These are phyloP conservation scores for Fusarium sp. DNA, from an alignment of 2,329 filamentous ascomycete species.

Conservation along the genomic window DNA sequence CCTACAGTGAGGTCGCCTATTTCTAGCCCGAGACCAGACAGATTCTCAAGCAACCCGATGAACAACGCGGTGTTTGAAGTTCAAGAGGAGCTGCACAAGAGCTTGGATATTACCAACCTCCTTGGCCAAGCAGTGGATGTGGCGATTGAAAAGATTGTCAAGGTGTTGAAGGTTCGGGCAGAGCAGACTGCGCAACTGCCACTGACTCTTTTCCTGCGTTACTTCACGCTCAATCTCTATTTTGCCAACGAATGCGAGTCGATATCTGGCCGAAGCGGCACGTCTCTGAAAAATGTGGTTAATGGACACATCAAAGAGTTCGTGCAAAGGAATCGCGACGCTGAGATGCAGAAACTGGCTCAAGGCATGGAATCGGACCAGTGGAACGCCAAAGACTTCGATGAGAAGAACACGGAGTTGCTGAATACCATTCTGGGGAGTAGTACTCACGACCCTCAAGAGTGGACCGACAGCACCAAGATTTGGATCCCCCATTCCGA, in stretches of 20 bases:
- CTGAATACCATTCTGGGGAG: conserved; percentile 74
- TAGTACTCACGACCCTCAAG: conserved; percentile 75
- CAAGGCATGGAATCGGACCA: conserved; percentile 83
- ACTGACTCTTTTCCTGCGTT: conserved; percentile 78
- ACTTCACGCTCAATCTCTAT: conserved; percentile 83
- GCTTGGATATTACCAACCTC: conserved; percentile 80
- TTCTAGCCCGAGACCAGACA: conserved; percentile 61
- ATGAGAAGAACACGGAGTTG: conserved; percentile 68
- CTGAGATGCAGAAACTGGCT: conserved; percentile 79
- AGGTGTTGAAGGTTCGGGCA: conserved; percentile 79
- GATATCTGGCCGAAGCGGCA: conserved; percentile 82
- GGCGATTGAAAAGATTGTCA: conserved; percentile 80
- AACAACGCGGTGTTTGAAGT: conserved; percentile 57
- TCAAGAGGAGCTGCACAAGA: conserved; percentile 81
- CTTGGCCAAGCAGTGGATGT: conserved; percentile 84
- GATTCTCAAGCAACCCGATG: conserved; percentile 40
- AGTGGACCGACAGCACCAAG: conserved; percentile 72
- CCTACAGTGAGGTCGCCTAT: conserved; percentile 64
- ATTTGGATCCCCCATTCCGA: conserved; percentile 66
- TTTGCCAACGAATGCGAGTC: conserved; percentile 90
- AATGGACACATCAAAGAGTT: conserved; percentile 87
- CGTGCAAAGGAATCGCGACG: conserved; percentile 76
- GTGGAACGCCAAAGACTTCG: conserved; percentile 83
- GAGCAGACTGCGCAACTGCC: conserved; percentile 78
- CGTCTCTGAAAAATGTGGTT: conserved; percentile 80